Conservation (phyloP, 2,329 filamentous ascomycete genomes). For the Colletotrichum coccodes region DNA sequence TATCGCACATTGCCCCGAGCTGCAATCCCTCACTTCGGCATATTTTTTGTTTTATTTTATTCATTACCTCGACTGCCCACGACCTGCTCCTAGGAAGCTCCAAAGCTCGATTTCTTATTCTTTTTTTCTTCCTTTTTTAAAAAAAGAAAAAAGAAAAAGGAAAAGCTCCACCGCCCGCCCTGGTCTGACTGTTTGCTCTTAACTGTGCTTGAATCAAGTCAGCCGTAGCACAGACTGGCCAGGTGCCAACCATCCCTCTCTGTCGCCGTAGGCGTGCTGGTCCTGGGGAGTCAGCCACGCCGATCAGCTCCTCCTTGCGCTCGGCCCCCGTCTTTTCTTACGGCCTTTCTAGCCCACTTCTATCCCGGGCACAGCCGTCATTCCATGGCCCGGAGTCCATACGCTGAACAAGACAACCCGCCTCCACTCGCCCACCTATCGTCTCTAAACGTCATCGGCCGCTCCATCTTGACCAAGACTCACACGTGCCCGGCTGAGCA, state of each 20-base stretch:
- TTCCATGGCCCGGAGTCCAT: constrained; percentile 22
- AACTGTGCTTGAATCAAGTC: neutral
- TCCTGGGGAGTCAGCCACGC: constrained; percentile 5
- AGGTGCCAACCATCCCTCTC: neutral
- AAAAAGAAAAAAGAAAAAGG: no score
- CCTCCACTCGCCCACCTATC: constrained; percentile 30
- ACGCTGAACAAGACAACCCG: neutral
- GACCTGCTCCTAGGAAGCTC: neutral
- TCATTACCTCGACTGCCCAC: neutral
- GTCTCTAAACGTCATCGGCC: neutral
- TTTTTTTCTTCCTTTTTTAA: no score
- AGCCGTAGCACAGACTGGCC: constrained; percentile 22
- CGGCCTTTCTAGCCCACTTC: neutral
- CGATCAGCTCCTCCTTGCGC: neutral
- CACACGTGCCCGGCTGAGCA: constrained; percentile 33
- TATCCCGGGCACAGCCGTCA: neutral
- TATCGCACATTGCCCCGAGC: neutral
- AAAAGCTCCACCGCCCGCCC: neutral
- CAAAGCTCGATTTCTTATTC: neutral
- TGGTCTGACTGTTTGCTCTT: neutral
- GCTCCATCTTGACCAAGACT: neutral
- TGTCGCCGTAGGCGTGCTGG: neutral
- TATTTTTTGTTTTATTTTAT: no score
- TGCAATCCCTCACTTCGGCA: neutral
- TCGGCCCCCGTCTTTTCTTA: neutral